Evolutionary conservation across 2,329 filamentous ascomycete species (phyloP).

Genomic region (Hirsutella thompsonii): DNA sequence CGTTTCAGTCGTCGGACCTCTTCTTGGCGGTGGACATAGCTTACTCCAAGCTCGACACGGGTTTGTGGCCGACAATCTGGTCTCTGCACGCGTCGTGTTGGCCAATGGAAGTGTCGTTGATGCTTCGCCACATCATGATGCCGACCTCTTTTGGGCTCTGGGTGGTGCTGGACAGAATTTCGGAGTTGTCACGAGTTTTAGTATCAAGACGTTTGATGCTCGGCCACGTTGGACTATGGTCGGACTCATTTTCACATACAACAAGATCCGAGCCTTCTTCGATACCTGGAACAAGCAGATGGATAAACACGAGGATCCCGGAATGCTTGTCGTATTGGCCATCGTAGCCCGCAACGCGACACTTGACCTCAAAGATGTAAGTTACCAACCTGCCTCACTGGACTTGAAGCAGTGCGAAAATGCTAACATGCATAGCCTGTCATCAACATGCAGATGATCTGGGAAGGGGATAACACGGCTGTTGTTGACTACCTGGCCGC

Average conservation of each 20-base stretch:
- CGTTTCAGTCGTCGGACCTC: constrained; percentile 1
- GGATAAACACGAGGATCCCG: neutral
- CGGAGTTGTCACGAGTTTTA: constrained; percentile 16
- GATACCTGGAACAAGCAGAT: constrained; percentile 1
- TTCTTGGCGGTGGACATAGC: constrained; percentile 2
- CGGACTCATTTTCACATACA: constrained; percentile 1
- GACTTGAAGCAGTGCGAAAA: neutral
- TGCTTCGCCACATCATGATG: constrained; percentile 9
- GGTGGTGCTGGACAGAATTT: constrained; percentile 19
- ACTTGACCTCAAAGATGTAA: neutral
- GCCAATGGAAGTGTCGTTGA: constrained; percentile 13
- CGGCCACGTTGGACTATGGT: neutral
- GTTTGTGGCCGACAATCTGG: constrained; percentile 18
- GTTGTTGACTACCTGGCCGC: constrained; percentile 2
- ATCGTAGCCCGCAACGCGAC: neutral
- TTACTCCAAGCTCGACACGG: constrained; percentile 6
- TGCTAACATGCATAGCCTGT: constrained; percentile 1
- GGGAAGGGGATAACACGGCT: constrained; percentile 1
- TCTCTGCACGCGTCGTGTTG: constrained; percentile 17
- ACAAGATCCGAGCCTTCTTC: constrained; percentile 1
- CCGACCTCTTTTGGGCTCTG: constrained; percentile 22
- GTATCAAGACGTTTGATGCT: constrained; percentile 15
- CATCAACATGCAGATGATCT: constrained; percentile 4
- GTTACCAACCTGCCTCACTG: neutral
- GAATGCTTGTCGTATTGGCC: neutral